Evolutionary conservation across 768 basidiomycete genomes (phyloP).

Genomic region (Phaffia australis): DNA sequence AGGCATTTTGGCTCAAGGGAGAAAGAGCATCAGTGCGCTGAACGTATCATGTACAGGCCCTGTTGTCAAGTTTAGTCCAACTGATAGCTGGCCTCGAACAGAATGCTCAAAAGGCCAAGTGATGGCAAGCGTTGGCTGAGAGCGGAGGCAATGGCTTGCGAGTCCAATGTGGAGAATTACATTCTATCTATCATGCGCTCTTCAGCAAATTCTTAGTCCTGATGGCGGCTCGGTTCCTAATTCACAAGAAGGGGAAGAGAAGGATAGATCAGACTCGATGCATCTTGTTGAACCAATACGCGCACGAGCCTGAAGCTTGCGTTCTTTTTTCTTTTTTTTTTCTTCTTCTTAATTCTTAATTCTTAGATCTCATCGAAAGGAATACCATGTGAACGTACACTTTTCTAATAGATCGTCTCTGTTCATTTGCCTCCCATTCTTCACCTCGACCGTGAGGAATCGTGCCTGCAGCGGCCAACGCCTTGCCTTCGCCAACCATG

Average conservation of each 20-base stretch:
- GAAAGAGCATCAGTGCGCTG: no score
- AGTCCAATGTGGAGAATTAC: no score
- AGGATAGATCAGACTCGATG: background rate
- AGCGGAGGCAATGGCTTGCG: no score
- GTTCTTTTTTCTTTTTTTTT: background rate
- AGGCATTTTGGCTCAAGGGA: no score
- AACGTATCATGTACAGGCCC: no score
- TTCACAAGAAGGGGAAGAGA: background rate
- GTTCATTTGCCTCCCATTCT: background rate
- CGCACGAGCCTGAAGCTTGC: background rate
- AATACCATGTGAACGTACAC: background rate
- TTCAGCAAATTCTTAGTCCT: constrained; percentile 16
- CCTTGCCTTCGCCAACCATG: constrained; percentile 14
- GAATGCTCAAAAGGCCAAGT: no score
- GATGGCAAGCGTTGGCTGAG: no score
- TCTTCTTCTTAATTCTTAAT: no score
- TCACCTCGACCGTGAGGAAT: constrained; percentile 2
- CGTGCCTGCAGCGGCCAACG: constrained; percentile 4
- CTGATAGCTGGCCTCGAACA: no score
- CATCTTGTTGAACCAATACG: background rate
- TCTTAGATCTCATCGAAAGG: background rate
- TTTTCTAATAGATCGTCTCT: constrained; percentile 1
- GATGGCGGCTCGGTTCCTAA: constrained; percentile 15
- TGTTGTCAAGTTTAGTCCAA: no score
- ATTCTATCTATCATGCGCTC: background rate